phyloP scores from a whole-genome alignment of 192 early-diverging fungal species.

The Thoreauomyces humboldtii region DNA sequence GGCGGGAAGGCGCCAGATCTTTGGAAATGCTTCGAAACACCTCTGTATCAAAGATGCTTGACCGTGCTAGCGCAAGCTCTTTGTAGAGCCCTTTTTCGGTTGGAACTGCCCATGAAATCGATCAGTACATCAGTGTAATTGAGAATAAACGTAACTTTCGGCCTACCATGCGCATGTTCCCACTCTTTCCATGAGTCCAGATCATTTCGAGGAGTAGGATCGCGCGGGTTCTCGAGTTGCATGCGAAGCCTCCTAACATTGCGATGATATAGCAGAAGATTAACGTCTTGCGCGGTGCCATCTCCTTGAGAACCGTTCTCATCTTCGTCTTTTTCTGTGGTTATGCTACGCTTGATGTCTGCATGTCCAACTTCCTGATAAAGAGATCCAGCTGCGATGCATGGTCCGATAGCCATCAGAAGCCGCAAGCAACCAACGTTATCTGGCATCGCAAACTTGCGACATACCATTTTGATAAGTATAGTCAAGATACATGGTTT shows the following conservation, averaged over 20 bases:
- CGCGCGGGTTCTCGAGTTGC: neutral
- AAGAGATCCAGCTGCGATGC: constrained; percentile 1
- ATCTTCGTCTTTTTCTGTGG: neutral
- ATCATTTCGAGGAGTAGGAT: neutral
- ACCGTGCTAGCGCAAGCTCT: neutral
- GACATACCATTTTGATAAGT: neutral
- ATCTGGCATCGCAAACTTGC: neutral
- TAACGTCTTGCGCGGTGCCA: neutral
- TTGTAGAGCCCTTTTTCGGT: neutral
- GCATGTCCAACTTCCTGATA: constrained; percentile 4
- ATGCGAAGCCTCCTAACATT: neutral
- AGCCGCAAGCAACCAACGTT: neutral
- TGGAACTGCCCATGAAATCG: neutral
- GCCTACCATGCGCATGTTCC: neutral
- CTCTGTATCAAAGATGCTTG: constrained; percentile 1
- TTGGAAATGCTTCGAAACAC: neutral
- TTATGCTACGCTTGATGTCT: constrained; percentile 1
- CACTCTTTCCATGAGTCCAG: neutral
- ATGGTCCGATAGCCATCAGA: neutral
- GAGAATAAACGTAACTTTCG: neutral
- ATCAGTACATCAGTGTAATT: neutral
- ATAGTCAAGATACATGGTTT: constrained; percentile 7
- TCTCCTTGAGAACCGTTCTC: neutral
- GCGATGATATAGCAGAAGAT: constrained; percentile 10
- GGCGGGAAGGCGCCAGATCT: neutral